Evolutionary conservation across 805 yeast genomes (phyloP).

Genomic region (Ogataea sp.): DNA sequence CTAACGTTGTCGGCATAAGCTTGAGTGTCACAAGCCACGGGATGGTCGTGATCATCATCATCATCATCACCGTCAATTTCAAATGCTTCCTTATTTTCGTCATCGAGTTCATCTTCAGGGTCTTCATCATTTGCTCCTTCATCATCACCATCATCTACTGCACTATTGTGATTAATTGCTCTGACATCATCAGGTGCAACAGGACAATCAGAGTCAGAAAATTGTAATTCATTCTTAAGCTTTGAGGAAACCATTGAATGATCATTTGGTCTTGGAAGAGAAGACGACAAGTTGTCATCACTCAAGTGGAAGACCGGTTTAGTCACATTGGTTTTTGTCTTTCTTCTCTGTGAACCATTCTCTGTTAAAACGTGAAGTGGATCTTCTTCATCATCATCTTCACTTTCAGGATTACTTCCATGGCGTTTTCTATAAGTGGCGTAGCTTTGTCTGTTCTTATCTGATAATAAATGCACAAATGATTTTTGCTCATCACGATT

Average conservation of each 20-base stretch:
- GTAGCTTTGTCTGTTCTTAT: conserved; percentile 43
- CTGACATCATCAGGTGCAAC: too few species aligned
- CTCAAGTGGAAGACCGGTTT: conserved; percentile 2
- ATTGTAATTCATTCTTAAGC: conserved; percentile 7
- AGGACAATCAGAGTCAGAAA: conserved; percentile 4
- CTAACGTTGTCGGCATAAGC: not conserved
- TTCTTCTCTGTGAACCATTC: conserved; percentile 10
- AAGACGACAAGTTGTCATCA: not conserved
- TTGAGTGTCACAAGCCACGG: not conserved
- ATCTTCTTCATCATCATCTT: conserved; percentile 15
- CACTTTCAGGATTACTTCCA: conserved; percentile 12
- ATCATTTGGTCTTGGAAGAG: too few species aligned
- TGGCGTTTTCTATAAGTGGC: conserved; percentile 14
- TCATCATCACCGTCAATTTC: conserved; percentile 26
- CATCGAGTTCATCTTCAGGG: conserved; percentile 1
- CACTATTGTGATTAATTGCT: too few species aligned
- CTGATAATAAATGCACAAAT: conserved; percentile 53
- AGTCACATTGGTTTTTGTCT: not conserved
- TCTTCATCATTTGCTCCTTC: conserved; percentile 1
- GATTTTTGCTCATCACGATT: conserved; percentile 84
- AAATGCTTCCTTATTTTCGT: not conserved
- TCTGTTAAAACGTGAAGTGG: conserved; percentile 6
- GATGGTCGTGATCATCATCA: conserved; percentile 10
- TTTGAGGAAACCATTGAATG: conserved; percentile 13
- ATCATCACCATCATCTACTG: not conserved